Conservation (phyloP, 352 stramenopile genomes). For the Pythium periplocum region DNA sequence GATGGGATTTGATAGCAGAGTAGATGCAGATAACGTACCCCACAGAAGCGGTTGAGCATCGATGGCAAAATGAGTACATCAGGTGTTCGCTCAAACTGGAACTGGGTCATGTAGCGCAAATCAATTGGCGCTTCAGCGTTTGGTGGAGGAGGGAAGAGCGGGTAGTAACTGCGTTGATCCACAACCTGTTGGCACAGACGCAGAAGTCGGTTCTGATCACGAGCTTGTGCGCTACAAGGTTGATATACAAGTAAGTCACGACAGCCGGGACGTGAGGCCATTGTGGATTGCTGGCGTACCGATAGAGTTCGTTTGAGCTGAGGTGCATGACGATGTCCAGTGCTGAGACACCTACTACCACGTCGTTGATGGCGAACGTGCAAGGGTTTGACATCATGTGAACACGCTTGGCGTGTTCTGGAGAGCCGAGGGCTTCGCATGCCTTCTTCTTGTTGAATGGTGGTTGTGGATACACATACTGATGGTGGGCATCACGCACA, state of each 20-base stretch:
- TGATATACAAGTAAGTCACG: too few relatives aligned
- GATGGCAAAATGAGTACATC: conserved; percentile 95
- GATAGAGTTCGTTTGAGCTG: conserved; percentile 75
- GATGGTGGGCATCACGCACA: conserved; percentile 93
- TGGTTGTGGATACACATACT: conserved; percentile 93
- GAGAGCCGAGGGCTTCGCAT: conserved; percentile 53
- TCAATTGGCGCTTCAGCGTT: conserved; percentile 84
- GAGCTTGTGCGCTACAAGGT: conserved; percentile 29
- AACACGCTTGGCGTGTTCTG: conserved; percentile 78
- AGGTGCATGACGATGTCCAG: conserved; percentile 90
- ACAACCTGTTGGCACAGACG: conserved; percentile 76
- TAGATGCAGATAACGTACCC: conserved; percentile 34
- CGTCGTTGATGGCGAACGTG: conserved; percentile 93
- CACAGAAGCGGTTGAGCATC: conserved; percentile 88
- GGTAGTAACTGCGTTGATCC: conserved; percentile 76
- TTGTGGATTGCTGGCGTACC: conserved; percentile 15
- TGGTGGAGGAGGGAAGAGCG: conserved; percentile 67
- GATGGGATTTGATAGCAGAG: neutral
- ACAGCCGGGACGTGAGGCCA: too few relatives aligned
- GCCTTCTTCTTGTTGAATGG: conserved; percentile 88
- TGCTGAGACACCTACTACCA: conserved; percentile 90
- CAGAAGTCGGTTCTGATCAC: conserved; percentile 67
- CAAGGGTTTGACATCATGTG: conserved; percentile 95
- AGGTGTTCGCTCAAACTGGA: conserved; percentile 87
- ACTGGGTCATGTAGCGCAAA: conserved; percentile 89